Evolutionary conservation across 148 eudicot genomes (phyloP).

Genomic region (Amaranthus palmeri): DNA sequence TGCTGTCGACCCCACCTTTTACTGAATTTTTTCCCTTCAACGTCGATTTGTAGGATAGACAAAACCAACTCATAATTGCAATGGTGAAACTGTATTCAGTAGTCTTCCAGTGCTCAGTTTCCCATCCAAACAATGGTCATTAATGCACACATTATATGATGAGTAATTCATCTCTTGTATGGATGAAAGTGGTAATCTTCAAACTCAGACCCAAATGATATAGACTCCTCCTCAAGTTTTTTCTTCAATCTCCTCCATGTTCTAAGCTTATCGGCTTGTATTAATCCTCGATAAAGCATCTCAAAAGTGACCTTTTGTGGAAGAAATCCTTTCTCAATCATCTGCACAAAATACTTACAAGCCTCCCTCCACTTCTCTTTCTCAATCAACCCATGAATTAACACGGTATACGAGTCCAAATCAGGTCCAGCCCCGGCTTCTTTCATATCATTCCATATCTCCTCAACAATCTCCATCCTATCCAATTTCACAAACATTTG

Average conservation of each 20-base stretch:
- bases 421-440: constrained; percentile 66
- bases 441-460: constrained; percentile 82
- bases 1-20: no score
- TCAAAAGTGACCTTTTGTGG: constrained; percentile 92
- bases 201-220: constrained; percentile 79
- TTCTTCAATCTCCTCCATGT: constrained; percentile 96
- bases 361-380: constrained; percentile 78
- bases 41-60: no score
- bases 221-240: constrained; percentile 82
- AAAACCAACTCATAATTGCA: no score
- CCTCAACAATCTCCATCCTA: constrained; percentile 52
- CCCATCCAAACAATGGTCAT: no score
- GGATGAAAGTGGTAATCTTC: constrained; percentile 72
- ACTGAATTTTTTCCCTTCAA: no score
- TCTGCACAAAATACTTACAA: constrained; percentile 74
- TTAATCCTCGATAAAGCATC: constrained; percentile 72
- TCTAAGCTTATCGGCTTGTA: constrained; percentile 78
- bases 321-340: constrained; percentile 88
- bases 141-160: no score
- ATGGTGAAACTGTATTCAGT: no score
- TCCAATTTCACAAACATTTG: constrained; percentile 63
- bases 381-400: constrained; percentile 81
- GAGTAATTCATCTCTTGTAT: constrained; percentile 53
- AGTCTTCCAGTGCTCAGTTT: no score
- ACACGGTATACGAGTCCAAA: constrained; percentile 75